Base-by-base conservation (phyloP, 768 basidiomycete genomes). In the Hericium coralloides region DNA sequence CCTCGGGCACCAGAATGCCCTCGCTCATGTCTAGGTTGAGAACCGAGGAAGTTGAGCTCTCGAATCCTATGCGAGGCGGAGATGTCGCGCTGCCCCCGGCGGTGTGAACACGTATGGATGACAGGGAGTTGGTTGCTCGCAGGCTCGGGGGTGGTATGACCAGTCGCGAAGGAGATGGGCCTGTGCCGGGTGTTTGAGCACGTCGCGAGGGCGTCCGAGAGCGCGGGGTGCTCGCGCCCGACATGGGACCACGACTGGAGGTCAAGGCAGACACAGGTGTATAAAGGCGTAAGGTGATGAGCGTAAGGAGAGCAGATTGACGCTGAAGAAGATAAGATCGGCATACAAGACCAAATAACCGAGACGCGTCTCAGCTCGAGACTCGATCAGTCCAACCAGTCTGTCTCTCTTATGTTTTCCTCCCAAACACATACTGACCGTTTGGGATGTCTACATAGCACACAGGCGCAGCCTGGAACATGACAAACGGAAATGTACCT, bases 1-100 rank as follows among this genome's bases (percentile, higher is more conserved):
- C 77, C 66, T 89, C 88, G 63, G 83, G 82, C 48, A 90, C 75
- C 43, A 90, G 72, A 54, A 90, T 84, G 9, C 85, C 83, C 61
- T 88, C 87, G 4, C 53, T 75, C 57, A 82, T 69, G 60, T 87
- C 84, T 70, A 87, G 66, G 65, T 85, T 82, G 63, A 81, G 73
- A 18, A 87, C 76, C 38, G 89, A 90, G 49, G 86, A 89, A 38
- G 86, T 80, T 20, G 85, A 83, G 67, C 62, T 63, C 38, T 56
- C 60, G 39, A 55, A 55, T 18, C 58, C 62, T 6, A 56, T 39
- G 49, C 55, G 55, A 2, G 58, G 43, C 12, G 52, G 41, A 9
- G 57, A 39, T 4, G 52, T 5, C 18, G 38, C 50, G 14, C 49
- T 53, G 2, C 56, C 15, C 12, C 49, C 51, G 6, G 20, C 54